These are phyloP conservation scores for Apiospora marii DNA, from an alignment of 2,329 filamentous ascomycete species.

Conservation along the genomic window DNA sequence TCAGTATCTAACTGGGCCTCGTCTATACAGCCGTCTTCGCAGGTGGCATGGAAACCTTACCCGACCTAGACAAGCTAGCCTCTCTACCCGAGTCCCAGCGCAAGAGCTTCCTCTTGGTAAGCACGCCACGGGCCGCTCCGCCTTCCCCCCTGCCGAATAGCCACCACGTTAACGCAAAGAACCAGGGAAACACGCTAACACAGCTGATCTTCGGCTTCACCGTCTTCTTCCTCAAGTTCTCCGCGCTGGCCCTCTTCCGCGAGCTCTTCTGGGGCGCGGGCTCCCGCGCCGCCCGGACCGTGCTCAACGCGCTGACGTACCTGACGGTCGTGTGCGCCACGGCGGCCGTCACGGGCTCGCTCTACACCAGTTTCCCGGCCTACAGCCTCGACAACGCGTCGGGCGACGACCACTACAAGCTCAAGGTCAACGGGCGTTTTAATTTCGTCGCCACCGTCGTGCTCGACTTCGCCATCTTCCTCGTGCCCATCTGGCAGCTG, in stretches of 20 bases:
- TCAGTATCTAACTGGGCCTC: neutral
- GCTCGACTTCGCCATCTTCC: neutral
- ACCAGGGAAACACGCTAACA: neutral
- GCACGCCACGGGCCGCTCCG: no score
- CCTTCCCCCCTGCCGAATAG: no score
- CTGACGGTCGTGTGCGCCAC: neutral
- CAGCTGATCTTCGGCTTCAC: neutral
- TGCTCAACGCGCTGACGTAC: neutral
- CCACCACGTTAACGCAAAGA: no score
- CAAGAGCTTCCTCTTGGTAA: no score
- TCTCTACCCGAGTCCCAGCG: no score
- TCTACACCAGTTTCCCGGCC: neutral
- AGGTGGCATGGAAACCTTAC: no score
- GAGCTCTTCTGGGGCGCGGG: neutral
- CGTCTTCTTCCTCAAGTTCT: neutral
- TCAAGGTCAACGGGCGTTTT: neutral
- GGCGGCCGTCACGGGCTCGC: neutral
- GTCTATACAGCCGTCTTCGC: neutral
- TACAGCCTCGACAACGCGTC: neutral
- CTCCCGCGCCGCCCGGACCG: neutral
- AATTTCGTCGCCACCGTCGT: neutral
- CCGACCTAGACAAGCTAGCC: no score
- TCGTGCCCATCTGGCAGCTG: neutral
- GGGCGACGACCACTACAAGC: neutral
- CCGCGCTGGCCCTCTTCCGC: neutral